A percentile compares a stretch with the other conserved stretches of the same genome.
Evolutionary conservation across 805 yeast species (phyloP).

Genomic region (Sugiyamaella chiloensis): DNA sequence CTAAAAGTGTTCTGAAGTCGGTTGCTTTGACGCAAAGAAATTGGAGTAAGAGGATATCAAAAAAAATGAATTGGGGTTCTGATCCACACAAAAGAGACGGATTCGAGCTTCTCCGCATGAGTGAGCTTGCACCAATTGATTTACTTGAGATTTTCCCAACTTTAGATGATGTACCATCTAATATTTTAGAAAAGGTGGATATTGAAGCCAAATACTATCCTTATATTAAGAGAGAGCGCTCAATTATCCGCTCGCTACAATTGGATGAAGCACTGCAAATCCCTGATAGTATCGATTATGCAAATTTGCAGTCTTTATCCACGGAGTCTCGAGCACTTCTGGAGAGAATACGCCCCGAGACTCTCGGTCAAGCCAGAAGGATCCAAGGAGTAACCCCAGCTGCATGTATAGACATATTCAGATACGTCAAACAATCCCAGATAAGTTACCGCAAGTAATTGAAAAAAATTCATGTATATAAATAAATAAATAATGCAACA

Average conservation of each 20-base stretch:
- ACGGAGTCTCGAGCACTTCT: conserved; percentile 68
- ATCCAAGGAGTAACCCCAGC: conserved; percentile 96
- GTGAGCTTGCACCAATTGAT: conserved; percentile 33
- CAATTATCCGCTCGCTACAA: conserved; percentile 69
- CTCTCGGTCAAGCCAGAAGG: conserved; percentile 92
- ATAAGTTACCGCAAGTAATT: neutral
- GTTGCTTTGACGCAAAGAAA: conserved; percentile 50
- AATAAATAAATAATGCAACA: neutral
- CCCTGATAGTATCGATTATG: conserved; percentile 68
- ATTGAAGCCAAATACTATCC: conserved; percentile 84
- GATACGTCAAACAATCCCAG: conserved; percentile 27
- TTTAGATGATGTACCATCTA: conserved; percentile 35
- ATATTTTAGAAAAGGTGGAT: conserved; percentile 59
- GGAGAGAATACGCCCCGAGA: conserved; percentile 75
- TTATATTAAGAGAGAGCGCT: conserved; percentile 67
- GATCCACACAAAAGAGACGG: conserved; percentile 52
- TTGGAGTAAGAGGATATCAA: conserved; percentile 53
- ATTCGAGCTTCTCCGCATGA: conserved; percentile 66
- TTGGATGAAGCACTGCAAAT: conserved; percentile 75
- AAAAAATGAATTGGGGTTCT: conserved; percentile 33
- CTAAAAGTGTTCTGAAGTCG: conserved; percentile 45
- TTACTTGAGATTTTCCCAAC: conserved; percentile 38
- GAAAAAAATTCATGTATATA: neutral
- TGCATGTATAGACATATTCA: conserved; percentile 73
- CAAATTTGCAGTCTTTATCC: conserved; percentile 59